Evolutionary conservation across 1,139 yeast genomes (phyloP), one percentile per base, ranked within the genome.

Genomic region (Geotrichum australiense): DNA sequence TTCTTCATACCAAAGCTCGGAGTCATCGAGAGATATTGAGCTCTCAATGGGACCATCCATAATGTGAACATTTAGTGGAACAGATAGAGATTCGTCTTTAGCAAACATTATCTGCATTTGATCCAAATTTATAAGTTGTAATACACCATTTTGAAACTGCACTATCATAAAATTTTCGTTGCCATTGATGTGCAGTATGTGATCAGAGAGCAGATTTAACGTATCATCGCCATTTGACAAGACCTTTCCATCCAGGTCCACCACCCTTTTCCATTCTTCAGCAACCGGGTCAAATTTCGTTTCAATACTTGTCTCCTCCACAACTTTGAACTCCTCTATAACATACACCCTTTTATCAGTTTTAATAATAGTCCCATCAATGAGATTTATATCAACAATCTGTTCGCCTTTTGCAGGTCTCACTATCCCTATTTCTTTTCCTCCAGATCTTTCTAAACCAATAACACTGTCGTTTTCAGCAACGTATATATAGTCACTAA

Each of bases 21-120:
- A 59, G 8, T 59, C 56, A 0, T 69, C 56, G 8, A 63, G 44
- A 7, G 62, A 55, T 5, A 64, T 52, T 7, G 61, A 62, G 26
- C 39, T 47, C 7, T 58, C 53, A 27, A 61, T 63, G 7, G 60
- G 52, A 2, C 64, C 53, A 37, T 70, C 71, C 14, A 73, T 52
- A 31, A 73, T 58, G 2, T 66, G 56, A 25, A 65, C 64, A 12
- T 68, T 68, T 4, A 57, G 56, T 3, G 69, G 59, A 21, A 64
- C 53, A 5, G 71, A 61, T 7, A 72, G 47, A 0, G 76, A 68
- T 50, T 70, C 76, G 50, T 75, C 78, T 40, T 70, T 65, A 2
- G 49, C 35, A 80, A 80, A 76, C 10, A 28, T 11, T 6, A 35
- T 39, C n/a, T 37, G 20, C 12, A 25, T 23, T 15, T 21, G 15